Base-by-base conservation (phyloP, 2,329 filamentous ascomycete species). In the Ceratocystis smalleyi region DNA sequence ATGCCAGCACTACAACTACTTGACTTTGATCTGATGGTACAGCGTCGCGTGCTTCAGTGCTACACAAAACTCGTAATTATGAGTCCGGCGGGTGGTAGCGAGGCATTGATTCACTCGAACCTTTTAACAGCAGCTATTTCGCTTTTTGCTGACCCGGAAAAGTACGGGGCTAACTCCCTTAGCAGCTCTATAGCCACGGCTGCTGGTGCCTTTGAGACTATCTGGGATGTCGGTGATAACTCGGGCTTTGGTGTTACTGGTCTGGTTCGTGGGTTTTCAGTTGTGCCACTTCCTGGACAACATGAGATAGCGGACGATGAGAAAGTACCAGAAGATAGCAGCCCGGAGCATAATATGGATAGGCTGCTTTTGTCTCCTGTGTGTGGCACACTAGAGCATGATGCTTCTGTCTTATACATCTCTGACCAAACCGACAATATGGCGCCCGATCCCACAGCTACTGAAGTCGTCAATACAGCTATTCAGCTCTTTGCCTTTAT, bases 171-270 rank as follows among this genome's bases (percentile, higher is more conserved):
- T 17, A 92, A 84, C 70, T 92, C 91, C 1, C 74, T 97, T 59
- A 95, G 92, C 70, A 88, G 89, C 15, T 90, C 91, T 0, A 96
- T 99, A 70, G 92, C 92, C 19, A 94, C 87, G 69, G 89, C 91
- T 17, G 89, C 91, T 0, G 90, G 89, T 5, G 88, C 85, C 2
- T 96, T 97, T 70, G 94, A 99, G 70, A 91, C 85, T 0, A 83
- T 99, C 47, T 99, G 94, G 94, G 92, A 97, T 68, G 83, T 96
- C 5, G 88, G 86, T 7, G 94, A 99, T 73, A 97, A 97, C 71
- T 91, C 86, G 69, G 92, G 91, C 0, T 97, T 96, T 73, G 94
- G 95, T 2, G 86, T 99, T 17, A 95, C 89, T 8, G 89, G 91
- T 1, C 77, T 97, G 24, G 85, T 95, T 1, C 81, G 83, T 24